Percentiles rank a stretch among this genome's conserved stretches.
Conservation (phyloP, 768 basidiomycete genomes). For the Boletus pseudopeckii region DNA sequence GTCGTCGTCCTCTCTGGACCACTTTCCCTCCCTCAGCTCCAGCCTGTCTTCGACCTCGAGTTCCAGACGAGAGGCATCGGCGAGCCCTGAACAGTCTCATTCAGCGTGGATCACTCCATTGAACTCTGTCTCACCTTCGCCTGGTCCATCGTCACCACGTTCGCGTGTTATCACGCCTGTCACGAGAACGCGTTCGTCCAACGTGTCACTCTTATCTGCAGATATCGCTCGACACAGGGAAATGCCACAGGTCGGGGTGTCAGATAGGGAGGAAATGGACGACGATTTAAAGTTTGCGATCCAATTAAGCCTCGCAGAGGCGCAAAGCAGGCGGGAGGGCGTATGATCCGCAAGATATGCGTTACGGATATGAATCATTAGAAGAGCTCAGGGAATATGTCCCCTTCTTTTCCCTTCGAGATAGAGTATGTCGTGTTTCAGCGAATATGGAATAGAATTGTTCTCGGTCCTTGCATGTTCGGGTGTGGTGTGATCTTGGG, state of each 20-base stretch:
- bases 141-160: conserved; percentile 17
- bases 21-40: conserved; percentile 35
- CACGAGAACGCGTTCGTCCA: conserved; percentile 3
- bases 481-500: background rate
- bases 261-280: conserved; percentile 44
- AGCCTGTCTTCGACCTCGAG: conserved; percentile 27
- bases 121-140: conserved; percentile 17
- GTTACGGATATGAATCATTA: background rate
- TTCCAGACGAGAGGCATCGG: conserved; percentile 15
- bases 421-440: background rate
- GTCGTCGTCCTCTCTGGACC: conserved; percentile 25
- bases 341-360: conserved; percentile 4
- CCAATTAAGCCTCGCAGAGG: conserved; percentile 67
- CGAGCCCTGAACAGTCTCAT: conserved; percentile 10
- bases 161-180: conserved; percentile 11
- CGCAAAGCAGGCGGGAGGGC: conserved; percentile 8
- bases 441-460: conserved; percentile 1
- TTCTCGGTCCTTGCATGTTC: background rate
- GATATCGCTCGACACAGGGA: conserved; percentile 9
- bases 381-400: background rate
- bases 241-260: background rate
- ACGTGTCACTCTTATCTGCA: conserved; percentile 14
- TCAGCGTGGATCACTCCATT: conserved; percentile 43
- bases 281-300: conserved; percentile 64
- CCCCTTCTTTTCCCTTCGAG: background rate